Percentiles rank a stretch among this genome's conserved stretches.
phyloP scores from a whole-genome alignment of 352 stramenopile genomes.

The Phytophthora ramorum region DNA sequence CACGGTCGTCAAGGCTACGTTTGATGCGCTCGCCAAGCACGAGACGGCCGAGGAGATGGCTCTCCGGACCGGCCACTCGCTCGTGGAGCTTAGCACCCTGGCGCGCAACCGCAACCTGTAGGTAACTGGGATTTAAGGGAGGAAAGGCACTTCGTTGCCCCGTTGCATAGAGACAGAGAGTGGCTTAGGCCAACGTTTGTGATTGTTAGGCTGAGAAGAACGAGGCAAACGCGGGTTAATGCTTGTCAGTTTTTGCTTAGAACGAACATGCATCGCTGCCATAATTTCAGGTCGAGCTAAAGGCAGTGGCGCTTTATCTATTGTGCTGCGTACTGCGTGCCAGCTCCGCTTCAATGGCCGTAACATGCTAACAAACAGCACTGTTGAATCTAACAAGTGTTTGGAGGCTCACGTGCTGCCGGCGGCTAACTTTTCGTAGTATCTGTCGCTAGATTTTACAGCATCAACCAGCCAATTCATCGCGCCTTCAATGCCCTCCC shows the following conservation, averaged over 20 bases:
- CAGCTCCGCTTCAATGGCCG: not conserved
- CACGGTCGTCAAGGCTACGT: conserved; percentile 95
- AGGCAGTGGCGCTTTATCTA: conserved; percentile 25
- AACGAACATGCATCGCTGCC: too few relatives aligned
- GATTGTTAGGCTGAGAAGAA: conserved; percentile 22
- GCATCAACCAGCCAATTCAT: conserved; percentile 80
- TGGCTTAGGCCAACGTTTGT: conserved; percentile 22
- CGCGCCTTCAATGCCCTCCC: conserved; percentile 70
- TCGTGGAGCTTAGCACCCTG: conserved; percentile 83
- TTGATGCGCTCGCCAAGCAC: conserved; percentile 94
- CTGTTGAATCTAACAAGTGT: not conserved
- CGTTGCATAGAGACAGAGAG: conserved; percentile 37
- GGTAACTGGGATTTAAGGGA: conserved; percentile 25
- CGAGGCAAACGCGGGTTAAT: conserved; percentile 12
- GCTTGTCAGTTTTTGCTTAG: conserved; percentile 11
- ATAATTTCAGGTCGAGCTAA: too few relatives aligned
- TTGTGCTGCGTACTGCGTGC: conserved; percentile 12
- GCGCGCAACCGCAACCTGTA: conserved; percentile 79
- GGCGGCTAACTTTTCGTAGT: conserved; percentile 49
- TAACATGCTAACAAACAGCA: not conserved
- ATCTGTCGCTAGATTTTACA: conserved; percentile 78
- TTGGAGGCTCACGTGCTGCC: conserved; percentile 19
- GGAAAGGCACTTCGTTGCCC: conserved; percentile 21
- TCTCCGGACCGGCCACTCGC: conserved; percentile 91
- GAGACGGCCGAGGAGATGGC: conserved; percentile 94